These are phyloP conservation scores for Solanum tarijense DNA, from an alignment of 257 asterid species.

Conservation along the genomic window DNA sequence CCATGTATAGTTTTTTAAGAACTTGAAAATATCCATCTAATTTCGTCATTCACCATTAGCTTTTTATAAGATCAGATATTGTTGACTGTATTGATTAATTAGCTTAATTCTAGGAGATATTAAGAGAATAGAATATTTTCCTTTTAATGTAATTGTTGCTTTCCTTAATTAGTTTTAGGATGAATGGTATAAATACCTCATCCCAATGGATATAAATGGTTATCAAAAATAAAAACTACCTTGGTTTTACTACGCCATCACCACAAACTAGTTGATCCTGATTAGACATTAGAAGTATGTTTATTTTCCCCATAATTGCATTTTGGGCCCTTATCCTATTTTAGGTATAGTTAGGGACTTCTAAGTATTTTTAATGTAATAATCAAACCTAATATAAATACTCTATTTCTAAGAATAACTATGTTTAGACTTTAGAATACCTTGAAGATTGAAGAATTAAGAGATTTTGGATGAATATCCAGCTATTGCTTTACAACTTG, in stretches of 20 bases:
- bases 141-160: too few relatives aligned
- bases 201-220: neutral
- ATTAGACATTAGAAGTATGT: neutral
- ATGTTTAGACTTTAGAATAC: neutral
- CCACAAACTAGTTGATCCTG: neutral
- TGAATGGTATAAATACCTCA: neutral
- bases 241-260: neutral
- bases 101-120: too few relatives aligned
- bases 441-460: neutral
- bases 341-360: neutral
- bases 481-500: neutral
- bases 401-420: neutral
- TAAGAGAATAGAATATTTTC: too few relatives aligned
- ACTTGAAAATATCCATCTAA: too few relatives aligned
- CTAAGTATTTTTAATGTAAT: neutral
- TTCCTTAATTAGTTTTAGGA: neutral
- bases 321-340: neutral
- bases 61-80: too few relatives aligned
- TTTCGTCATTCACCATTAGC: too few relatives aligned
- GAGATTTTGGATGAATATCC: neutral
- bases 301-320: neutral
- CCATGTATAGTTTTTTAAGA: too few relatives aligned
- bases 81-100: too few relatives aligned
- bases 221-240: neutral
- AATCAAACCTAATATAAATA: neutral